Base-by-base conservation (phyloP, 139 green algal species). In the Diplosphaera chodatii region DNA sequence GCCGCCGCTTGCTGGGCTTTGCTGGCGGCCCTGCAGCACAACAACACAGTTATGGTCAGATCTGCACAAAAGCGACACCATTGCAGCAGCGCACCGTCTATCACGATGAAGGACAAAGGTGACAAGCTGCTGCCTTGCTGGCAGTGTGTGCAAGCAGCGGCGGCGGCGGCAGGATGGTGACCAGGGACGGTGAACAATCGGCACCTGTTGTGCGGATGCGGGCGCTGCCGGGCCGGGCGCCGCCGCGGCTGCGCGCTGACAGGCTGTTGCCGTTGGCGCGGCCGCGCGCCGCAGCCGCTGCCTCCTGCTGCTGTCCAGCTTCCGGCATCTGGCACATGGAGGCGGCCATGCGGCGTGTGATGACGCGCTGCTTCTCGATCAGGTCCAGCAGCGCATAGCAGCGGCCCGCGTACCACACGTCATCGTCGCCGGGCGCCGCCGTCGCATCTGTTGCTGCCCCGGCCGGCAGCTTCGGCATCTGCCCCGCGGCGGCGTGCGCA, bases 331-430 rank as follows among this genome's bases (percentile, higher is more conserved):
- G 65, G 18, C 69, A 55, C 10, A 64, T 70, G 70, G 81, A 63
- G 20, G 70, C 73, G 23, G 32, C 67, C 29, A 85, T 40, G 27
- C 48, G 48, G 48, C 48, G 48, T 18, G 48, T 59, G 13, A 59
- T 59, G 48, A 59, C 25, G 48, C 48, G 48, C 48, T 73, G 41
- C 0, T 41, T 55, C 32, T 78, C 74, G 16, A 74, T 31, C 25
- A 82, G 40, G 1, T 78, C 72, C 56, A 85, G 75, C 15, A 73
- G 64, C 18, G 76, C 79, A 31, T 82, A 65, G n/a, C 31, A 76
- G n/a, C 72, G 55, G 0, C 74, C 78, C 4, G 74, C 70, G 29
- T 71, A 84, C 37, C 59, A 40, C 6, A 33, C 34, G 34, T 66
- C 29, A 20, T 83, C 78, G 3, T 33, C 67, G 2, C 63, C 55